Conservation (phyloP, 2,329 filamentous ascomycete species). For the Pseudocercospora fuligena region DNA sequence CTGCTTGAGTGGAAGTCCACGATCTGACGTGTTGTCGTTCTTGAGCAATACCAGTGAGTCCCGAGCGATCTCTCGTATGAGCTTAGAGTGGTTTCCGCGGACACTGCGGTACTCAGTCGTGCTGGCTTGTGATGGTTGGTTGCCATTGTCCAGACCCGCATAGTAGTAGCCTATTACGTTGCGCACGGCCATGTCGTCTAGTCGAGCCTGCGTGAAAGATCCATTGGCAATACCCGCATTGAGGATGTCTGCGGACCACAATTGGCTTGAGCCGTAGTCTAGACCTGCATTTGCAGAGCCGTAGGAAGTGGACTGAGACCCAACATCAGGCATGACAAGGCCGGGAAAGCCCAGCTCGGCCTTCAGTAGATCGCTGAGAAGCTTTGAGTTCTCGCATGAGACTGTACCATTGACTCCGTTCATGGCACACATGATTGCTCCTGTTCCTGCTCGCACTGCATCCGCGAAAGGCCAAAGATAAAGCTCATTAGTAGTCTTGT, state of each 20-base stretch:
- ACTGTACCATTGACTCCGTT: constrained; percentile 27
- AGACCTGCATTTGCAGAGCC: constrained; percentile 36
- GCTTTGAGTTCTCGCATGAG: constrained; percentile 65
- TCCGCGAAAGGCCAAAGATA: constrained; percentile 53
- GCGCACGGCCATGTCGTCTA: constrained; percentile 42
- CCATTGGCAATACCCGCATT: constrained; percentile 40
- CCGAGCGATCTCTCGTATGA: constrained; percentile 20
- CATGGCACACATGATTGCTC: constrained; percentile 54
- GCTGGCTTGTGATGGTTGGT: constrained; percentile 18
- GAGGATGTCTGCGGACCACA: constrained; percentile 35
- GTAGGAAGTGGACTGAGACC: constrained; percentile 36
- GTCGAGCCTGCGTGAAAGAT: constrained; percentile 35
- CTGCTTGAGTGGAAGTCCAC: constrained; percentile 54
- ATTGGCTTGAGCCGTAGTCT: constrained; percentile 36
- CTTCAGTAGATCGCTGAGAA: constrained; percentile 68
- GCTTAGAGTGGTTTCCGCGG: constrained; percentile 22
- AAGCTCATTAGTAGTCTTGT: constrained; percentile 49
- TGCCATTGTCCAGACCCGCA: constrained; percentile 25
- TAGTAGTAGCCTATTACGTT: constrained; percentile 32
- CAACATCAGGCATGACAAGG: constrained; percentile 56
- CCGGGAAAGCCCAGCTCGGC: constrained; percentile 55
- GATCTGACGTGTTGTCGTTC: constrained; percentile 57
- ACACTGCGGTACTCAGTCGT: constrained; percentile 22
- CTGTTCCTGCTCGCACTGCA: constrained; percentile 56
- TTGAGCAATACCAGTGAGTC: constrained; percentile 60